phyloP scores from a whole-genome alignment of 139 green algal genomes.

The Pleodorina starrii region DNA sequence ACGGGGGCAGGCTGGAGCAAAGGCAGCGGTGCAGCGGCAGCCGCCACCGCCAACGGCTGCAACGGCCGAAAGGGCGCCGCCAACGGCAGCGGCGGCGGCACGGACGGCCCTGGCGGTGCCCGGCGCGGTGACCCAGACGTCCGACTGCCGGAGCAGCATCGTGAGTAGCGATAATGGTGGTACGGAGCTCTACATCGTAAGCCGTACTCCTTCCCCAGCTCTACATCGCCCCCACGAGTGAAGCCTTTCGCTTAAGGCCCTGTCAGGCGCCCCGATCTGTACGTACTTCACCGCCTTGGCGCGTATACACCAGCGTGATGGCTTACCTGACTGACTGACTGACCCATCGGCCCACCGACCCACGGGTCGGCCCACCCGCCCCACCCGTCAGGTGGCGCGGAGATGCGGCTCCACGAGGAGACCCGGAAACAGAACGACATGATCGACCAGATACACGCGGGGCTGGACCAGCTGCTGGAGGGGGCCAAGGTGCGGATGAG shows the following conservation, averaged over 20 bases:
- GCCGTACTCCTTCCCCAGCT: too few species aligned
- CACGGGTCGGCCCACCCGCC: too few species aligned
- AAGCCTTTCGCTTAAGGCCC: too few species aligned
- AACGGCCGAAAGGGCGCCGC: background rate
- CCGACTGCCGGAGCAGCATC: conserved; percentile 25
- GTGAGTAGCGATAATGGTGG: conserved; percentile 23
- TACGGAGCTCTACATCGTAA: too few species aligned
- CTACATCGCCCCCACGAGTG: too few species aligned
- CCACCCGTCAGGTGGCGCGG: conserved; percentile 29
- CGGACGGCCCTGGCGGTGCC: background rate
- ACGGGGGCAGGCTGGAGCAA: background rate
- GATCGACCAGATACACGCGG: conserved; percentile 53
- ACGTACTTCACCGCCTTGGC: too few species aligned
- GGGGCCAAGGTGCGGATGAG: conserved; percentile 42
- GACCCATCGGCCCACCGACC: background rate
- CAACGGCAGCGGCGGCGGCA: background rate
- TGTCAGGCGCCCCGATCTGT: too few species aligned
- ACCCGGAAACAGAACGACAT: conserved; percentile 59
- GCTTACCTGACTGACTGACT: background rate
- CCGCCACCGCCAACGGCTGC: background rate
- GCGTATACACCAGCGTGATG: too few species aligned
- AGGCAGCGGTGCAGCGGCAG: background rate
- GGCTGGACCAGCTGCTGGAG: conserved; percentile 51
- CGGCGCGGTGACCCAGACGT: conserved; percentile 50
- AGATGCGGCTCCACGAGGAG: conserved; percentile 55